phyloP scores from a whole-genome alignment of 192 early-diverging fungal species.

The Phycomyces blakesleeanus region DNA sequence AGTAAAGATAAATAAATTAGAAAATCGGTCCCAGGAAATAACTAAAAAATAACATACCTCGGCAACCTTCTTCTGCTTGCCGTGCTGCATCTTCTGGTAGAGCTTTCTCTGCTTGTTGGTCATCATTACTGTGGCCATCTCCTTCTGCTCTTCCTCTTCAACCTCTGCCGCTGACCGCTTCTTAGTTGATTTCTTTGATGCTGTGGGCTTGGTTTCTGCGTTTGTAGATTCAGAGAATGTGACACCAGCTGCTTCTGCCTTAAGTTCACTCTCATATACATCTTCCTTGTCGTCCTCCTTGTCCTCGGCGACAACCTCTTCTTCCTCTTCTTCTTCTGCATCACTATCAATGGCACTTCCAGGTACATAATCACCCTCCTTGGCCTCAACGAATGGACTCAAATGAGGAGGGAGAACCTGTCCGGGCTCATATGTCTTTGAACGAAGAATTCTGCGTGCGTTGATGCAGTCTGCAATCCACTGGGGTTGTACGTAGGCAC shows the following conservation, averaged over 20 bases:
- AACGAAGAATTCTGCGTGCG: conserved; percentile 64
- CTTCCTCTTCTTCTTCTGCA: conserved; percentile 35
- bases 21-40: neutral
- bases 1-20: neutral
- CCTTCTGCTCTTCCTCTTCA: conserved; percentile 63
- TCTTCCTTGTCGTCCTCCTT: conserved; percentile 37
- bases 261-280: conserved; percentile 59
- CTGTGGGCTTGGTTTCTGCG: conserved; percentile 41
- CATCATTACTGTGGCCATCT: conserved; percentile 86
- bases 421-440: conserved; percentile 71
- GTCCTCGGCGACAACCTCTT: conserved; percentile 38
- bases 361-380: conserved; percentile 87
- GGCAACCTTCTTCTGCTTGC: conserved; percentile 65
- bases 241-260: conserved; percentile 66
- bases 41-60: conserved; percentile 41
- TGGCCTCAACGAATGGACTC: conserved; percentile 86
- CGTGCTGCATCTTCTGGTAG: conserved; percentile 74
- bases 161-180: conserved; percentile 47
- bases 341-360: conserved; percentile 37
- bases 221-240: conserved; percentile 62
- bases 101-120: conserved; percentile 75
- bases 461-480: conserved; percentile 97
- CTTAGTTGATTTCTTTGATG: conserved; percentile 40
- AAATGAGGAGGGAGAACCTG: conserved; percentile 86
- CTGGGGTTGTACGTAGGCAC: conserved; percentile 94